phyloP scores from a whole-genome alignment of 257 asterid species.

The Nicotiana tomentosiformis region DNA sequence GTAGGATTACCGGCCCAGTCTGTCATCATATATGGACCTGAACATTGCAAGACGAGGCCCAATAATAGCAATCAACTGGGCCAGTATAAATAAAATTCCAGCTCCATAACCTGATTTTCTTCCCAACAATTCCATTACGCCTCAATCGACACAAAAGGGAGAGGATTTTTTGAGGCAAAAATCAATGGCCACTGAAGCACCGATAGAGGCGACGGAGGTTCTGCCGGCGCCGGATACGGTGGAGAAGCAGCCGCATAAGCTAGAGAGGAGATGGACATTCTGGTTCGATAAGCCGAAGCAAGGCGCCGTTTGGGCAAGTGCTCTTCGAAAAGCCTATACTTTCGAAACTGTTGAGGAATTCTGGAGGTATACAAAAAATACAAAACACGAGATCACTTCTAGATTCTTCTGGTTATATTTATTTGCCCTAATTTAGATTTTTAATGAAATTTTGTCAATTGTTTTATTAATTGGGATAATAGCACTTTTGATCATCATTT shows the following conservation, averaged over 20 bases:
- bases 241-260: slow-evolving; percentile 53
- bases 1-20: background rate
- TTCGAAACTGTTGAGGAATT: slow-evolving; percentile 93
- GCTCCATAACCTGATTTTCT: background rate
- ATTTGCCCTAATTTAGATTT: background rate
- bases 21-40: background rate
- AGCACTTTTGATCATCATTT: too few species aligned
- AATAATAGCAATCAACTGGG: background rate
- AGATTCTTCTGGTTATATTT: background rate
- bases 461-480: background rate
- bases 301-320: slow-evolving; percentile 82
- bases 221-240: slow-evolving; percentile 28
- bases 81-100: background rate
- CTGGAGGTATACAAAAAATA: slow-evolving; percentile 53
- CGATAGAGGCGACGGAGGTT: slow-evolving; percentile 31
- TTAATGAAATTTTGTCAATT: background rate
- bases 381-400: background rate
- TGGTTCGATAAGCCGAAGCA: slow-evolving; percentile 87
- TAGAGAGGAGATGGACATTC: slow-evolving; percentile 84
- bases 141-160: background rate
- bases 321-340: slow-evolving; percentile 64
- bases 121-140: background rate
- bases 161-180: background rate
- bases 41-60: background rate
- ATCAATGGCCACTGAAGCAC: slow-evolving; percentile 64